Conservation (phyloP, 495 filamentous ascomycete genomes). For the Monascus purpureus region DNA sequence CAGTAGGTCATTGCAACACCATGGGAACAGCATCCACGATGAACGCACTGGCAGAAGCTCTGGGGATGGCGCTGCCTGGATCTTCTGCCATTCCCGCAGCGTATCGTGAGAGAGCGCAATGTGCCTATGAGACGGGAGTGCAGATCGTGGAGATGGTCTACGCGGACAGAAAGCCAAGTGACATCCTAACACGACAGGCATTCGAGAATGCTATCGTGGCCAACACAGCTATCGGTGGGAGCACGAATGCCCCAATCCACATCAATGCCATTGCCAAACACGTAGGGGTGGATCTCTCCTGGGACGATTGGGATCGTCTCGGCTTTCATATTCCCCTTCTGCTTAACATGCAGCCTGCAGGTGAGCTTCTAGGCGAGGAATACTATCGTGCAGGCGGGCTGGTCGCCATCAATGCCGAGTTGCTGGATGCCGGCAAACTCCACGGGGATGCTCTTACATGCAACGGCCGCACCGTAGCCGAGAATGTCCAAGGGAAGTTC, state of each 20-base stretch:
- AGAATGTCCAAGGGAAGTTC: conserved; percentile 28
- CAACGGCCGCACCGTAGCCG: conserved; percentile 25
- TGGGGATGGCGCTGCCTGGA: conserved; percentile 42
- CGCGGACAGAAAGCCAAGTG: conserved; percentile 38
- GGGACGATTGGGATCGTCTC: conserved; percentile 40
- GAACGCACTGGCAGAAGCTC: conserved; percentile 40
- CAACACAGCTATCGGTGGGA: conserved; percentile 41
- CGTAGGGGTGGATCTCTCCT: conserved; percentile 32
- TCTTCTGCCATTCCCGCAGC: conserved; percentile 40
- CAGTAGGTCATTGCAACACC: conserved; percentile 41
- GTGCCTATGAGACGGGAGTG: conserved; percentile 37
- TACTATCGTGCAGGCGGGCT: conserved; percentile 41
- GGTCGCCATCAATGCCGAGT: conserved; percentile 38
- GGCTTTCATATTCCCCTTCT: conserved; percentile 36
- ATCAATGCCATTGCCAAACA: conserved; percentile 41
- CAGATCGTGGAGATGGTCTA: conserved; percentile 43
- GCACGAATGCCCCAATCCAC: conserved; percentile 43
- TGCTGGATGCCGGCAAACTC: conserved; percentile 32
- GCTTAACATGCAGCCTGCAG: conserved; percentile 41
- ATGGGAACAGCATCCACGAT: conserved; percentile 47
- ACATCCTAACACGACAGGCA: conserved; percentile 40
- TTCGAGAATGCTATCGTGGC: conserved; percentile 42
- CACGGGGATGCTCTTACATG: conserved; percentile 26
- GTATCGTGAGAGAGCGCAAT: conserved; percentile 37
- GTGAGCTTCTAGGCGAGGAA: conserved; percentile 37